phyloP scores from a whole-genome alignment of 345 rosid genomes.

The Conringia planisiliqua region DNA sequence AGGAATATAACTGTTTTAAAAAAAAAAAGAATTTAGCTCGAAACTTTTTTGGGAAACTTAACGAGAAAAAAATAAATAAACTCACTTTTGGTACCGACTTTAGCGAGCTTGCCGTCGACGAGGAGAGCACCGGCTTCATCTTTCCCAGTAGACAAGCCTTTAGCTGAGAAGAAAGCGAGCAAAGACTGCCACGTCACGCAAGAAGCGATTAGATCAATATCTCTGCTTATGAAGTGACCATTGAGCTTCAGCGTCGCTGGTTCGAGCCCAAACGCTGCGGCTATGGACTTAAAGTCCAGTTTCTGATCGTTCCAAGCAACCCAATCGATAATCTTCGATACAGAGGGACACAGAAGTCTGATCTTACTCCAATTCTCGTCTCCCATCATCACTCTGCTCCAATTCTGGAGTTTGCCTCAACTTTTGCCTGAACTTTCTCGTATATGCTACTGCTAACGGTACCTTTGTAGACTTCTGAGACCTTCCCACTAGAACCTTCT shows the following conservation, averaged over 20 bases:
- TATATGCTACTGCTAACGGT: slow-evolving; percentile 9
- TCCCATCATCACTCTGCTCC: slow-evolving; percentile 23
- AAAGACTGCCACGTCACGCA: slow-evolving; percentile 83
- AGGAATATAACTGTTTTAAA: neutral
- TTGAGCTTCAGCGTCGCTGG: slow-evolving; percentile 73
- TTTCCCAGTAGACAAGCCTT: slow-evolving; percentile 68
- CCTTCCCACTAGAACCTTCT: slow-evolving; percentile 14
- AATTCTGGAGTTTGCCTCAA: slow-evolving; percentile 1
- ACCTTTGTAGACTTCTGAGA: neutral
- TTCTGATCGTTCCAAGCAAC: slow-evolving; percentile 53
- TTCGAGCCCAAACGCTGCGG: slow-evolving; percentile 62
- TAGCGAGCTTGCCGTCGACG: slow-evolving; percentile 68
- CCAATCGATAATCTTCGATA: slow-evolving; percentile 39
- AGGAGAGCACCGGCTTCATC: slow-evolving; percentile 47
- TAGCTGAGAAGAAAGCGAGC: slow-evolving; percentile 69
- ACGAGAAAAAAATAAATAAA: neutral
- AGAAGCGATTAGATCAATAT: slow-evolving; percentile 52
- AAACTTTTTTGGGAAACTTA: neutral
- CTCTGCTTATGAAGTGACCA: slow-evolving; percentile 84
- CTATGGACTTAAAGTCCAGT: slow-evolving; percentile 67
- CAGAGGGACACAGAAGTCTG: slow-evolving; percentile 60
- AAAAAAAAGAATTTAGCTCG: neutral
- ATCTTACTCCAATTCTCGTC: slow-evolving; percentile 37
- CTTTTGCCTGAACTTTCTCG: neutral
- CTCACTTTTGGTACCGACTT: slow-evolving; percentile 61